Evolutionary conservation across 306 rosid genomes (phyloP).

Genomic region (Prunus armeniaca): DNA sequence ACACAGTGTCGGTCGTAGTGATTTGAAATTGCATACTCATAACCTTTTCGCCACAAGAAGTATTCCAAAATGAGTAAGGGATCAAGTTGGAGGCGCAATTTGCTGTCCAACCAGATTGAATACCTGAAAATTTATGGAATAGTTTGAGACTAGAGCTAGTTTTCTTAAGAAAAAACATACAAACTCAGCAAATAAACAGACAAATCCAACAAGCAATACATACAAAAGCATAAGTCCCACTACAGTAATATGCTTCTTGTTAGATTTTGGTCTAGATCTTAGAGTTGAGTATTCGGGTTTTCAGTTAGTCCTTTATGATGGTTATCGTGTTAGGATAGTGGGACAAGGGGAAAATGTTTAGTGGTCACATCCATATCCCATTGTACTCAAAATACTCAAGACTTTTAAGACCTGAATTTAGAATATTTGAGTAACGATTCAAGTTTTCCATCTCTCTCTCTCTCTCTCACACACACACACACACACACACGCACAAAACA

Average conservation of each 20-base stretch:
- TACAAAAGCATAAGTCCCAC: neutral
- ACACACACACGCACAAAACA: no score
- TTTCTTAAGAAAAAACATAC: neutral
- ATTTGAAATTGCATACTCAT: conserved; percentile 76
- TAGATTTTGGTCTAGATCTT: no score
- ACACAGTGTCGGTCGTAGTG: conserved; percentile 82
- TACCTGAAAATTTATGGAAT: conserved; percentile 49
- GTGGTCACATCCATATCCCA: no score
- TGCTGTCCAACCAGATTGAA: conserved; percentile 97
- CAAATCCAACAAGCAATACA: neutral
- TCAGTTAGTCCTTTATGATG: no score
- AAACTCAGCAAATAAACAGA: no score
- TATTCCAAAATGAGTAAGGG: conserved; percentile 84
- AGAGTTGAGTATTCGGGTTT: no score
- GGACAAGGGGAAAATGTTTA: no score
- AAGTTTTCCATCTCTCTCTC: neutral
- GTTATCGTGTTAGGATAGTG: no score
- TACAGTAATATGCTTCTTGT: neutral
- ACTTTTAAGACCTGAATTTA: neutral
- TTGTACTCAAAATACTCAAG: no score
- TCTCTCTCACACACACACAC: neutral
- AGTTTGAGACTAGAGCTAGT: neutral
- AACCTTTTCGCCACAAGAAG: conserved; percentile 88
- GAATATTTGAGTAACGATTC: neutral
- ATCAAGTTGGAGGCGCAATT: conserved; percentile 85